Evolutionary conservation across 148 eudicot species (phyloP), one percentile per base, ranked within the genome.

Genomic region (Rhododendron ferrugineum): DNA sequence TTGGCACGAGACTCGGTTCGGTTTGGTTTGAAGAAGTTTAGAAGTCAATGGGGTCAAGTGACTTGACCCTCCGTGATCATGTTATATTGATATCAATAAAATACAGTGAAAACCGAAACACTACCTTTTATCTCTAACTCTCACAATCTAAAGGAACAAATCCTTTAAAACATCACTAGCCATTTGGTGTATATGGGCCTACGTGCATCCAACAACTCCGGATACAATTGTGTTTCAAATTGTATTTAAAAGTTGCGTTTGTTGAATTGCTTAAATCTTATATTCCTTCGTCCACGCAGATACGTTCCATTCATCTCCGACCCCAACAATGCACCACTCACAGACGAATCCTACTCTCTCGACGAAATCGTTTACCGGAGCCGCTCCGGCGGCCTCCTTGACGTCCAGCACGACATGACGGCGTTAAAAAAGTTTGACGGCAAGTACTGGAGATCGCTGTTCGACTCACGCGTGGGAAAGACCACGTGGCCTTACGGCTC

Each of bases 301-400:
- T 68, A 68, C 4, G 36, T 93, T 78, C 98, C 98, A 26, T 94
- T 94, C 87, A 89, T 90, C 87, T 90, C 93, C 81, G 88, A 88
- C 18, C 86, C 94, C 2, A 4, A 28, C 75, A 68, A 68, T 11
- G 74, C 74, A 68, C 74, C 18, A 13, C 86, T 92, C n/a, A 78
- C 87, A 14, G 74, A 68, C 77, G 97, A 96, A 58, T 93, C 94
- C 34, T 96, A 96, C 89, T 96, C 99, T 73, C 98, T 96, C 79
- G 99, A 96, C 78, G 99, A 96, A 84, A 94, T 96, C 84, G 95
- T 96, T 58, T 96, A 94, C 72, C 94, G 95, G 46, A 91, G 94
- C 74, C 89, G 89, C 81, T 94, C 93, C 52, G 98, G 98, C n/a
- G 95, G 93, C 22, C 89, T 96, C 37, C 93, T 96, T 50, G 98